Evolutionary conservation across 768 basidiomycete genomes (phyloP).

Genomic region (Rhodotorula paludigena): DNA sequence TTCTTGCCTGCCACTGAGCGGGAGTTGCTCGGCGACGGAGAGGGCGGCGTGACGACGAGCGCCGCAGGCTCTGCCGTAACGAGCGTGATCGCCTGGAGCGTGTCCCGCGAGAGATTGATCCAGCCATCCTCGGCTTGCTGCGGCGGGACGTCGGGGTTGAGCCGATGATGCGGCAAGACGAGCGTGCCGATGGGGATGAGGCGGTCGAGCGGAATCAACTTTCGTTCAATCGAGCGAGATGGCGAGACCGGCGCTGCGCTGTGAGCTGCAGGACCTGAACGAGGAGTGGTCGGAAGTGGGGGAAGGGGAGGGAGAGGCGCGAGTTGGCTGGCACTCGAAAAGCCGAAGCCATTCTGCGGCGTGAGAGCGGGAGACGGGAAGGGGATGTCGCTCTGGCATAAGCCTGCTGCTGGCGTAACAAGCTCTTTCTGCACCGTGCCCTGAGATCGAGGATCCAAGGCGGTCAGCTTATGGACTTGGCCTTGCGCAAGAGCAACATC

Average conservation of each 20-base stretch:
- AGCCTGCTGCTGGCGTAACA: too few relatives aligned
- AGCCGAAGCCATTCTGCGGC: neutral
- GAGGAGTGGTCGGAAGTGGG: neutral
- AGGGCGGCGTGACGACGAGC: neutral
- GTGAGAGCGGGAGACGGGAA: neutral
- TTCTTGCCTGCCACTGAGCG: neutral
- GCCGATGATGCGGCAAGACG: neutral
- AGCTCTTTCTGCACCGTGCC: neutral
- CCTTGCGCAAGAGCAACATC: too few relatives aligned
- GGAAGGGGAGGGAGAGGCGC: neutral
- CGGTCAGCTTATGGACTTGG: too few relatives aligned
- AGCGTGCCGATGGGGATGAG: slow-evolving; percentile 19
- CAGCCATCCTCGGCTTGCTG: slow-evolving; percentile 9
- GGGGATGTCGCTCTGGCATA: neutral
- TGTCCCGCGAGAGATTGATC: neutral
- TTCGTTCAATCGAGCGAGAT: too few relatives aligned
- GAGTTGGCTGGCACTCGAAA: neutral
- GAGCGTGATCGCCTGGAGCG: neutral
- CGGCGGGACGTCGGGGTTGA: neutral
- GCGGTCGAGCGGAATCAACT: slow-evolving; percentile 9
- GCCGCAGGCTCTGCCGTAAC: neutral
- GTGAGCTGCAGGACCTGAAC: neutral
- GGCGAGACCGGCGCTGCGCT: neutral
- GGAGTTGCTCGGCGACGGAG: neutral
- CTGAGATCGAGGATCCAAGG: too few relatives aligned